Percentiles rank a stretch among this genome's conserved stretches.
Conservation (phyloP, 305 asterid species). For the Nicotiana rustica region DNA sequence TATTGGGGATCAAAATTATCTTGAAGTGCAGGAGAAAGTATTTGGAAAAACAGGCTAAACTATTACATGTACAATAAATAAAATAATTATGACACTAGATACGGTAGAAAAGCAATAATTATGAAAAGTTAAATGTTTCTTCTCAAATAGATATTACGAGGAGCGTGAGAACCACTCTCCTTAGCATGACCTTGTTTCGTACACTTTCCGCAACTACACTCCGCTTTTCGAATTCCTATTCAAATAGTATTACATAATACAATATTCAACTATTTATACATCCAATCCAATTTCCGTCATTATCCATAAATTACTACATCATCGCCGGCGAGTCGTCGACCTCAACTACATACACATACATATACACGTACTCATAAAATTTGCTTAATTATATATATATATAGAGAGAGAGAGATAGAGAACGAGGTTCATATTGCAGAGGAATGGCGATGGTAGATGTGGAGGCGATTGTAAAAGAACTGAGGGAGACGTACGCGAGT, state of each 20-base stretch:
- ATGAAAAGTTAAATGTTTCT: no score
- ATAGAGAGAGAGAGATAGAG: constrained; percentile 12
- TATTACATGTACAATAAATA: no score
- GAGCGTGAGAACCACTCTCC: constrained; percentile 3
- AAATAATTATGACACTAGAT: no score
- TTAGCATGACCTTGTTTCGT: background rate
- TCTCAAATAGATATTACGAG: background rate
- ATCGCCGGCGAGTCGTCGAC: constrained; percentile 19
- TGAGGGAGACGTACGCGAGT: constrained; percentile 54
- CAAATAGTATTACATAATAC: background rate
- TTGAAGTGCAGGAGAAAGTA: no score
- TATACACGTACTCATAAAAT: background rate
- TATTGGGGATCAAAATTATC: no score
- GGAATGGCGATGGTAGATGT: constrained; percentile 53
- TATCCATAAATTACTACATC: background rate
- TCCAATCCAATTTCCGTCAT: background rate
- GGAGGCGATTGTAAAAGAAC: constrained; percentile 62
- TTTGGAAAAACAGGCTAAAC: no score
- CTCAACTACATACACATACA: background rate
- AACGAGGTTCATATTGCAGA: constrained; percentile 41
- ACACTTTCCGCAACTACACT: background rate
- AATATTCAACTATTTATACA: constrained; percentile 2
- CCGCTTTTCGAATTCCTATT: background rate
- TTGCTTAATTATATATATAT: background rate
- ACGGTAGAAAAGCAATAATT: no score